Conservation (phyloP, 768 basidiomycete genomes). For the Pulveroboletus sp. region DNA sequence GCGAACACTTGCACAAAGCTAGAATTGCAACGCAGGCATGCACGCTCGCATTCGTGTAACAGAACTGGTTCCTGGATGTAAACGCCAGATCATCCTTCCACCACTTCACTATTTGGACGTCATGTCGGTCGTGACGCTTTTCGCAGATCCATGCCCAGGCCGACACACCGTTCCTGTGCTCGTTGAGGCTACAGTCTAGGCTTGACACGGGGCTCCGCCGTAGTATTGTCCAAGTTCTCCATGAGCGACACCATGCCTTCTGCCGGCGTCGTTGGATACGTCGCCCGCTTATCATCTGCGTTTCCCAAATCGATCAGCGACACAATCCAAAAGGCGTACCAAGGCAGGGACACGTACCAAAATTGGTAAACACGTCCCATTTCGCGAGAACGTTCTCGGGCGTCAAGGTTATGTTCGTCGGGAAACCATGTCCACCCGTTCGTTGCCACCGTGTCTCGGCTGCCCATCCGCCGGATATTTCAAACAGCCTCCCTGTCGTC, state of each 20-base stretch:
- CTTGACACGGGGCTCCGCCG: constrained; percentile 33
- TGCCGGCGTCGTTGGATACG: constrained; percentile 66
- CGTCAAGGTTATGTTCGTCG: constrained; percentile 63
- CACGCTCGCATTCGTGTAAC: too few relatives aligned
- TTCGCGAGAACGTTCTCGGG: constrained; percentile 78
- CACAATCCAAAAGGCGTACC: neutral
- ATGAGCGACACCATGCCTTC: constrained; percentile 79
- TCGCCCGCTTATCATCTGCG: constrained; percentile 75
- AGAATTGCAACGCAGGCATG: too few relatives aligned
- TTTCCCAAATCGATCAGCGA: neutral
- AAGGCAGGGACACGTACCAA: constrained; percentile 47
- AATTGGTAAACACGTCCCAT: constrained; percentile 82
- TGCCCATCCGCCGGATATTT: constrained; percentile 87
- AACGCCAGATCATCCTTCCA: too few relatives aligned
- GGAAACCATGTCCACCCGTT: constrained; percentile 83
- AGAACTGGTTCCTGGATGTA: too few relatives aligned
- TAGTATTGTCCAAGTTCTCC: constrained; percentile 47
- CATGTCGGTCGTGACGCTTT: neutral
- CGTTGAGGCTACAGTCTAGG: constrained; percentile 45
- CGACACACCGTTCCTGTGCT: neutral
- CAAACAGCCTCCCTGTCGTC: constrained; percentile 74
- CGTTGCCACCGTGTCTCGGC: constrained; percentile 93
- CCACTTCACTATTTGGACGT: too few relatives aligned
- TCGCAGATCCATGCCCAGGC: neutral
- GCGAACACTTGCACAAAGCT: too few relatives aligned